Percentiles rank a stretch among this genome's conserved stretches.
These are phyloP conservation scores for Podila epicladia DNA, from an alignment of 192 early-diverging fungal species.

Conservation along the genomic window DNA sequence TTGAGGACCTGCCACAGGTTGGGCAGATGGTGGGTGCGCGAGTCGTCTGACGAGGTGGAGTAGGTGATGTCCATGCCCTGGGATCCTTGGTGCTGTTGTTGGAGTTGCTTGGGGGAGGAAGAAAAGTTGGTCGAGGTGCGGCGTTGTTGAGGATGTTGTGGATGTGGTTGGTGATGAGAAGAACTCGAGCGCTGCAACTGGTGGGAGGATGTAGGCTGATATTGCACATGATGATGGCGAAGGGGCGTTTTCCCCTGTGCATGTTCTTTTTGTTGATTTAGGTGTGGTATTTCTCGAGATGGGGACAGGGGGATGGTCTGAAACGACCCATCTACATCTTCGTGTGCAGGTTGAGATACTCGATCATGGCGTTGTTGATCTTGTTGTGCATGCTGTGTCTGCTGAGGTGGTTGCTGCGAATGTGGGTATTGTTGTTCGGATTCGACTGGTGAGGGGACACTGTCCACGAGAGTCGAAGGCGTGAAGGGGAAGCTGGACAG, in stretches of 20 bases:
- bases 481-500: constrained; percentile 19
- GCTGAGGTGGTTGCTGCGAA: background rate
- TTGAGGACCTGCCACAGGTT: constrained; percentile 75
- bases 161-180: background rate
- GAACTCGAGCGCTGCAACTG: too few species aligned
- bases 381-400: background rate
- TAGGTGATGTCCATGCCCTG: constrained; percentile 23
- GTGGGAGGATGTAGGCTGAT: too few species aligned
- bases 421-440: background rate
- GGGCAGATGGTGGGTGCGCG: constrained; percentile 57
- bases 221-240: too few species aligned
- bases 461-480: constrained; percentile 27
- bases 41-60: constrained; percentile 19
- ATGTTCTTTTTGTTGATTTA: background rate
- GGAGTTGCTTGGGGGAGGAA: background rate
- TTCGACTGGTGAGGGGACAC: background rate
- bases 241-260: too few species aligned
- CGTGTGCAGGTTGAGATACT: too few species aligned
- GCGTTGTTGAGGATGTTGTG: background rate
- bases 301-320: constrained; percentile 17
- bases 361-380: too few species aligned
- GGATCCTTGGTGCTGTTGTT: constrained; percentile 8
- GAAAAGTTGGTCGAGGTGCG: background rate
- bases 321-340: background rate
- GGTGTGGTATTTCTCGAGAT: background rate